phyloP scores from a whole-genome alignment of 345 rosid species.

The Psidium guajava region DNA sequence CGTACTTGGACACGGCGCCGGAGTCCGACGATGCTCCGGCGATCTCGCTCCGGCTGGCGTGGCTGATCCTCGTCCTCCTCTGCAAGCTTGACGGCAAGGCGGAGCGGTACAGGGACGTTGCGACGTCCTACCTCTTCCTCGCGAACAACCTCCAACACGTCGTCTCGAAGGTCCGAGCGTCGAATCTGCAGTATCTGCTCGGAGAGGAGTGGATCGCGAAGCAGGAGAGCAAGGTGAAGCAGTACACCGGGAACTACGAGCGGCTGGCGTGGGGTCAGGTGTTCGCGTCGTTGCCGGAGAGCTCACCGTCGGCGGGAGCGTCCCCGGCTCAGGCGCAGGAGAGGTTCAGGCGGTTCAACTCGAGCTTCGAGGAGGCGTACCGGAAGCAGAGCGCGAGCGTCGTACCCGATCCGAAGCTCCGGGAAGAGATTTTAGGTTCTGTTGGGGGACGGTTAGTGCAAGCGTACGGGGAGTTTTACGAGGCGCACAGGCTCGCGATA shows the following conservation, averaged over 20 bases:
- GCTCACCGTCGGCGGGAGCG: constrained; percentile 12
- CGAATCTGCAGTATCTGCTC: constrained; percentile 32
- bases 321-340: constrained; percentile 13
- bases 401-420: constrained; percentile 33
- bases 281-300: constrained; percentile 25
- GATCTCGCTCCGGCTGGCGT: constrained; percentile 33
- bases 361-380: constrained; percentile 46
- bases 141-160: constrained; percentile 65
- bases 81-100: constrained; percentile 63
- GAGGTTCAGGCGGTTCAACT: constrained; percentile 29
- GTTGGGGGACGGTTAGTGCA: constrained; percentile 26
- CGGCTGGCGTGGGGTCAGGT: constrained; percentile 42
- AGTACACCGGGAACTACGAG: constrained; percentile 44
- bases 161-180: constrained; percentile 27
- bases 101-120: constrained; percentile 37
- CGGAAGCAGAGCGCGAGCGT: constrained; percentile 33
- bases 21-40: constrained; percentile 11
- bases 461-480: constrained; percentile 41
- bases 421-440: constrained; percentile 43
- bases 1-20: constrained; percentile 18
- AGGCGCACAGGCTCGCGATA: constrained; percentile 14
- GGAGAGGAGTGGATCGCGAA: constrained; percentile 55
- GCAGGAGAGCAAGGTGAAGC: constrained; percentile 37
- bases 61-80: constrained; percentile 48
- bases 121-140: constrained; percentile 49